Base-by-base conservation (phyloP, 1,284 basidiomycete species). In the Sanghuangporus weigelae region DNA sequence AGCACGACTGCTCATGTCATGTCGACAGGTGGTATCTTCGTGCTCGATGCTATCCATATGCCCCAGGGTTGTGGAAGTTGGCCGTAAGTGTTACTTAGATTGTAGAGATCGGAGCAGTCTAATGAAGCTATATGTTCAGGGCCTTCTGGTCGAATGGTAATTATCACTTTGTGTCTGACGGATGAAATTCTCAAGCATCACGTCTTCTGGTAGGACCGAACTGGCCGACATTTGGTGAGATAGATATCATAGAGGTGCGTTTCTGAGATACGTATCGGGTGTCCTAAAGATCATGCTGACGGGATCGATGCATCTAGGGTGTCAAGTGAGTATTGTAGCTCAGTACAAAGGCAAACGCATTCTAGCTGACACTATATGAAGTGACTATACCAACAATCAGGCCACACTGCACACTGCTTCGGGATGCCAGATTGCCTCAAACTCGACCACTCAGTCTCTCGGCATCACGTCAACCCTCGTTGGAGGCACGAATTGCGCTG, bases 41-140 rank as follows among this genome's bases (percentile, higher is more conserved):
- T 95, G 63, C 81, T 95, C 79, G 92, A 95, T 73, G 83, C 92
- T 14, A 79, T 86, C n/a, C 93, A 96, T 74, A 94, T 95, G 89
- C 93, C 93, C 1, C 88, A 87, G 1, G 94, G 94, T 7, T 96
- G 93, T 74, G 93, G 88, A 46, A 89, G 87, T 8, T 95, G 93
- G 89, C 90, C 89, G 26, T 69, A 67, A 74, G 78, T 79, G n/a
- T 54, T 23, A 60, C 51, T 39, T 21, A 46, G 40, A 21, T 55
- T 53, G 23, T 44, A 14, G 35, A 35, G 23, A 38, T 48, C 19
- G 2, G 11, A 14, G 12, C 19, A 7, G 42, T 19, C 10, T 53
- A 23, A 48, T 7, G 23, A 35, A 46, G 44, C 14, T 26, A 31
- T 31, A 26, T 10, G 35, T 11, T 38, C 26, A 63, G 62, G 63